phyloP scores from a whole-genome alignment of 2,329 filamentous ascomycete species.

The Exophiala viscosa region DNA sequence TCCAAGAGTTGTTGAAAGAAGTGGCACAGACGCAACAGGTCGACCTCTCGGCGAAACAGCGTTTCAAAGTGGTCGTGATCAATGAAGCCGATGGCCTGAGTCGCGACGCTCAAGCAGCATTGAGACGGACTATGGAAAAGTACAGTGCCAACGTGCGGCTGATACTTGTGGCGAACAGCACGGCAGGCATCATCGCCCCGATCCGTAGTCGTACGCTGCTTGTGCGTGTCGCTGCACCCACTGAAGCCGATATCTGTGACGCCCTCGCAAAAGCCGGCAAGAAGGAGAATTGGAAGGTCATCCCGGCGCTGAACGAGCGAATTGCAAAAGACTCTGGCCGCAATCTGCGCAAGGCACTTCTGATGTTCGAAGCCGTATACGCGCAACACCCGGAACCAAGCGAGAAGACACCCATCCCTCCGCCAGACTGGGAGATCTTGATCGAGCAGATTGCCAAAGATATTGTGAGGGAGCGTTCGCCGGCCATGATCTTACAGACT shows the following conservation, averaged over 20 bases:
- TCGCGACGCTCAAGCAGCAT: conserved; percentile 88
- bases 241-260: conserved; percentile 74
- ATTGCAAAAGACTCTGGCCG: conserved; percentile 88
- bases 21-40: conserved; percentile 99
- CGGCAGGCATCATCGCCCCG: conserved; percentile 97
- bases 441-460: conserved; percentile 87
- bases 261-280: conserved; percentile 68
- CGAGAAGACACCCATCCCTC: conserved; percentile 83
- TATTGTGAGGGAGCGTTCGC: conserved; percentile 90
- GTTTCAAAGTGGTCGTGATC: conserved; percentile 98
- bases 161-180: conserved; percentile 91
- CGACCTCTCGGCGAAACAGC: conserved; percentile 83
- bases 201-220: conserved; percentile 89
- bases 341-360: conserved; percentile 80
- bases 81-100: conserved; percentile 96
- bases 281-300: conserved; percentile 78
- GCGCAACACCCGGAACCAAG: conserved; percentile 67
- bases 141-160: conserved; percentile 92
- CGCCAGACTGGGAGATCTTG: conserved; percentile 93
- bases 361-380: conserved; percentile 97
- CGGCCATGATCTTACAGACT: conserved; percentile 79
- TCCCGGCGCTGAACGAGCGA: conserved; percentile 70
- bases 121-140: conserved; percentile 97
- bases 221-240: conserved; percentile 86
- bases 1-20: conserved; percentile 94